Evolutionary conservation across 108 stramenopile genomes (phyloP).

Genomic region (Cyclotella cryptica): DNA sequence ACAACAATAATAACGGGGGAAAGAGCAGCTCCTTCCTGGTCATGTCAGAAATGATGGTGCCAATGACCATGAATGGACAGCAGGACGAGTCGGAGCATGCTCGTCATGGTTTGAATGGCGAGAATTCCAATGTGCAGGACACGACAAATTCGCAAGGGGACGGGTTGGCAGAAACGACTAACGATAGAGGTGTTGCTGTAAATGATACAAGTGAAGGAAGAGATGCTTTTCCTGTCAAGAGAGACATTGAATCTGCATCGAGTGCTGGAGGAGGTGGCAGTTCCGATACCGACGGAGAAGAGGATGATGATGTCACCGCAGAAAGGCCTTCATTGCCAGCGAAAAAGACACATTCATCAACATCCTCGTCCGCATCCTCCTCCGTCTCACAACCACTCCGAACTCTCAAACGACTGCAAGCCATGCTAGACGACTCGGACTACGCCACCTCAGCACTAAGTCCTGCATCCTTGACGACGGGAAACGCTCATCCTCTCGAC

Average conservation of each 20-base stretch:
- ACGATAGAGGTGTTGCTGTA: not conserved
- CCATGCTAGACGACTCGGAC: constrained; percentile 88
- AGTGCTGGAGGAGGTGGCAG: constrained; percentile 40
- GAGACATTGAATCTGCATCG: not conserved
- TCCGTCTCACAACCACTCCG: constrained; percentile 67
- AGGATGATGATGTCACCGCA: constrained; percentile 20
- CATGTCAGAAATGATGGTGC: constrained; percentile 48
- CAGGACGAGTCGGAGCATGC: not conserved
- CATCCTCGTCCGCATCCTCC: not conserved
- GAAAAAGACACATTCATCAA: not conserved
- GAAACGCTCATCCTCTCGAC: constrained; percentile 12
- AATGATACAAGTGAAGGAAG: not conserved
- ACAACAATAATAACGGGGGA: constrained; percentile 15
- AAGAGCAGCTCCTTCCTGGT: constrained; percentile 36
- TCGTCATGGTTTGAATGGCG: not conserved
- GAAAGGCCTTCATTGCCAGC: not conserved
- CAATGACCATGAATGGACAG: not conserved
- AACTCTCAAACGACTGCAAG: constrained; percentile 81
- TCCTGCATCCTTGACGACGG: constrained; percentile 16
- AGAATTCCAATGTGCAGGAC: not conserved
- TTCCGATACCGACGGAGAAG: constrained; percentile 35
- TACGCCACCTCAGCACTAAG: constrained; percentile 66
- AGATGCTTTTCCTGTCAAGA: not conserved
- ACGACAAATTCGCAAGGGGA: not conserved
- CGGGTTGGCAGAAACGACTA: not conserved